Percentiles rank a stretch among this genome's conserved stretches.
Evolutionary conservation across 306 rosid species (phyloP).

Genomic region (Acacia melanoxylon): DNA sequence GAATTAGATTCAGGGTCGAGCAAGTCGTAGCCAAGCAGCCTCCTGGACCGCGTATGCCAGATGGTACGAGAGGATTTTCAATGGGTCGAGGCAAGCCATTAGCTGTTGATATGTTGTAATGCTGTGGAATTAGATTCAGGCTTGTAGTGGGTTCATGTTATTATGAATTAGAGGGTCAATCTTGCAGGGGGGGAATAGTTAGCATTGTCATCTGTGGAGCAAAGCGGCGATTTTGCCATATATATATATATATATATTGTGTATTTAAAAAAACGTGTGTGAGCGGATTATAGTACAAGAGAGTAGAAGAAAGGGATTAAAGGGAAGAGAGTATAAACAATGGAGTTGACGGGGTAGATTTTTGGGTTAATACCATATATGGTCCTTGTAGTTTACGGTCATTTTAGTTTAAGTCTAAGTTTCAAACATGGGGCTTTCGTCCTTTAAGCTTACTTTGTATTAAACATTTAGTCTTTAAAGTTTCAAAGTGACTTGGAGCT

Average conservation of each 20-base stretch:
- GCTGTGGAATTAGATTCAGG: conserved; percentile 17
- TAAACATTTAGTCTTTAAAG: too few relatives aligned
- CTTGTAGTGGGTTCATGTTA: conserved; percentile 16
- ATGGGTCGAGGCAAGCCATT: conserved; percentile 90
- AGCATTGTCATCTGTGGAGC: conserved; percentile 23
- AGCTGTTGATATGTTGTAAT: conserved; percentile 61
- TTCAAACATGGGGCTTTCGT: too few relatives aligned
- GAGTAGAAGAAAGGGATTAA: background rate
- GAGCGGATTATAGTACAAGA: background rate
- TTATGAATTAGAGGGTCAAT: background rate
- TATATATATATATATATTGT: background rate
- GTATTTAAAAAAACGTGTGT: background rate
- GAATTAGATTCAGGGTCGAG: conserved; percentile 38
- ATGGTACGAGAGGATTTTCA: conserved; percentile 94
- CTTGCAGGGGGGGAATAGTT: background rate
- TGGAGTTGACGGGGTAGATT: background rate
- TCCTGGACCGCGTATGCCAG: conserved; percentile 99
- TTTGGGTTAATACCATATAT: background rate
- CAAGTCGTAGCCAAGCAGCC: conserved; percentile 68
- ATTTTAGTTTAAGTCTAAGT: too few relatives aligned
- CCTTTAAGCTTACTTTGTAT: too few relatives aligned
- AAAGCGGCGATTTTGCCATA: background rate
- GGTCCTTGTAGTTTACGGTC: too few relatives aligned
- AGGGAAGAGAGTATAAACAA: background rate
- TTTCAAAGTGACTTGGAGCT: too few relatives aligned